Evolutionary conservation across 2,329 filamentous ascomycete genomes (phyloP), one percentile per base, ranked within the genome.

Genomic region (Beauveria australis): DNA sequence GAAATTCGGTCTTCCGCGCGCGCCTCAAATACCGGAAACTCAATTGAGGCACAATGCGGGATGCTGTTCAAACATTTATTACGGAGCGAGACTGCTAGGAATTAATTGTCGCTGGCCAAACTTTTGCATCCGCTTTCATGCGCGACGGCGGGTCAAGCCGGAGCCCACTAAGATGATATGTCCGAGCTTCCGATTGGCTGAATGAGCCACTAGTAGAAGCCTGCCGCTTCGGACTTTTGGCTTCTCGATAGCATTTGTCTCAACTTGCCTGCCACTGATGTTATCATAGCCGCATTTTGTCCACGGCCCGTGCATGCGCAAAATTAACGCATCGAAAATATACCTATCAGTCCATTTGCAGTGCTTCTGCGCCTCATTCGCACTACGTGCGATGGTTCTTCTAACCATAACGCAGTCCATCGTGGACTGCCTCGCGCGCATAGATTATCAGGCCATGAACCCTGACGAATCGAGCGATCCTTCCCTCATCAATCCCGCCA

Each of bases 381-480:
- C 41, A 5, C 8, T 10, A 26, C 41, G 5, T 19, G 16, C 16
- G 6, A 93, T 93, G 89, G 89, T 92, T 19, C 78, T 89, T 48
- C 83, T 94, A 47, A 89, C 86, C n/a, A 88, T 91, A 79, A 92
- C 89, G 4, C 72, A 82, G 66, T 77, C 82, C 66, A 84, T 90
- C 33, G 83, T 87, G 74, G 83, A 84, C 71, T 87, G 81, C 0
- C 69, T 92, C 12, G 67, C 76, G 18, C 49, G 55, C 66, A 53
- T 62, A 53, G 53, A 70, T 65, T 64, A 67, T 6, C 53, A 53
- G 3, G 52, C 63, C 7, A n/a, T 59, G 37, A 55, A 59, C 28
- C 46, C 53, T 19, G 37, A 58, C 28, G n/a, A 53, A n/a, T 61
- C 64, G 26, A 62, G 67, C 22, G 81, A 85, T 43, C 81, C 84